phyloP scores from a whole-genome alignment of 805 yeast species.

The Zygosaccharomyces bailii region DNA sequence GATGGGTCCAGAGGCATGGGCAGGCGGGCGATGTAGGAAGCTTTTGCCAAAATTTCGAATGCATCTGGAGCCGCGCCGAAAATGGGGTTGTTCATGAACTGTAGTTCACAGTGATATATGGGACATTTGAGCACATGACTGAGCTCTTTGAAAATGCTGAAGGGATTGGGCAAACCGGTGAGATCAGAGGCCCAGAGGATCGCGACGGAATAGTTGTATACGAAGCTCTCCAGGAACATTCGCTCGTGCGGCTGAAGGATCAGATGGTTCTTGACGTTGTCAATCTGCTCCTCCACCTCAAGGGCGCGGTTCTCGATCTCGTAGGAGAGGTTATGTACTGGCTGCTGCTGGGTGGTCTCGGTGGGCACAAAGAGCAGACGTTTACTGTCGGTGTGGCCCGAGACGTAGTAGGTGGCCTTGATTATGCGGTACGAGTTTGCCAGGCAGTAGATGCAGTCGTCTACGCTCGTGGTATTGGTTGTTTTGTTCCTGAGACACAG shows the following conservation, averaged over 20 bases:
- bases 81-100: conserved; percentile 45
- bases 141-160: conserved; percentile 36
- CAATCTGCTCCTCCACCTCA: conserved; percentile 8
- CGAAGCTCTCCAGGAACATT: conserved; percentile 44
- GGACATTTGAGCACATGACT: conserved; percentile 36
- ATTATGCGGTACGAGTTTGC: conserved; percentile 39
- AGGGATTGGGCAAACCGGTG: conserved; percentile 43
- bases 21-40: conserved; percentile 32
- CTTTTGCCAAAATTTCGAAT: conserved; percentile 38
- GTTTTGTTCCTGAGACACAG: conserved; percentile 41
- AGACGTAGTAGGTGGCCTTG: conserved; percentile 23
- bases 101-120: conserved; percentile 37
- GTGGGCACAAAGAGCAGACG: neutral
- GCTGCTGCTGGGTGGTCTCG: conserved; percentile 1
- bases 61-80: conserved; percentile 39
- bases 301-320: conserved; percentile 15
- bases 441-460: conserved; percentile 36
- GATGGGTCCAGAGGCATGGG: conserved; percentile 16
- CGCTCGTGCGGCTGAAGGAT: conserved; percentile 31
- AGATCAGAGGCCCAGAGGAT: conserved; percentile 37
- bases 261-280: conserved; percentile 6
- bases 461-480: conserved; percentile 26
- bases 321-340: conserved; percentile 14
- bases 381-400: neutral
- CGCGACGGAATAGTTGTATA: conserved; percentile 41